Base-by-base conservation (phyloP, 257 asterid species). In the Gentiana macrophylla region DNA sequence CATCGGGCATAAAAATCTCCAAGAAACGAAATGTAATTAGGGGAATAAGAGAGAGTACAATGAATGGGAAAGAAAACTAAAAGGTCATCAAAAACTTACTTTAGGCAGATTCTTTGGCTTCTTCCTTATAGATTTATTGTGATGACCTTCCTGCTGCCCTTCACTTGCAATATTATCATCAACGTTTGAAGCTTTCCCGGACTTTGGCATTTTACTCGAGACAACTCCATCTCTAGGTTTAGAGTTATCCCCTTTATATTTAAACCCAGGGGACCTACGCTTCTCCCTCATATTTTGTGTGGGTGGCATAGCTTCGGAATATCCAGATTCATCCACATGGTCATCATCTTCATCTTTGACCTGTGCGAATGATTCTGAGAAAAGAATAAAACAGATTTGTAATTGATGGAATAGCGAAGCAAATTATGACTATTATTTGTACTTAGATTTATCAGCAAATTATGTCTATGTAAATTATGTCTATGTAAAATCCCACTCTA, bases 321-420 rank as follows among this genome's bases (percentile, higher is more conserved):
- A 65, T 63, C 64, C 74, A 56, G 80, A 75, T 77, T 86, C 94
- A 72, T 77, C 88, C 52, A 64, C 77, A 74, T 61, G 82, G 56
- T 78, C 83, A 63, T 46, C 78, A 62, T 49, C 54, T 49, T 72
- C 86, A 49, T 74, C 89, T 72, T 62, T 77, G 62, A 53, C 54
- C 55, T 43, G 81, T 61, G 49, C 46, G 47, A 59, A 57, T 50
- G 71, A 61, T 58, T 75, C 84, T 79, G 81, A 34, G 33, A 67
- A 8, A 3, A 35, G 8, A 50, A 47, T 33, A 9, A 48, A 62
- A 32, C 41, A 12, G 8, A 41, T 41, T 10, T 41, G 46, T 41
- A 41, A 41, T 41, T 3, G 46, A 24, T 24, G 24, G 24, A 24
- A 24, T 24, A 24, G 24, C 24, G 24, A 24, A 24, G 24, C 24